Conservation (phyloP, 225 moss, liverwort and hornwort species). For the Thuidium tamariscinum region DNA sequence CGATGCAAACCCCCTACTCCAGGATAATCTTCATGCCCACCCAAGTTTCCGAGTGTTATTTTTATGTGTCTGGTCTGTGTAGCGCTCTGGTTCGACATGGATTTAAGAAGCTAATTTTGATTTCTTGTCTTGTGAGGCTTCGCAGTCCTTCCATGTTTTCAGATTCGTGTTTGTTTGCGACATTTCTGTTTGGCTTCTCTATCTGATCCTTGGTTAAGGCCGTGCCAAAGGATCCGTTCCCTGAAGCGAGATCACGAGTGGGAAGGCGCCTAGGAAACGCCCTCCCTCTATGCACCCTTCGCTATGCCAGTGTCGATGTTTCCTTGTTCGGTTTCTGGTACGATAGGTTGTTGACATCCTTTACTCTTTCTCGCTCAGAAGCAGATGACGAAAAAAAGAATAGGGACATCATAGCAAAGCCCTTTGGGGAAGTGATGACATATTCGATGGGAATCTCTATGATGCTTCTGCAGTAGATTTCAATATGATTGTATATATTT, state of each 20-base stretch:
- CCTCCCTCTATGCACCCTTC: constrained; percentile 5
- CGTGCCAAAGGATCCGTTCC: constrained; percentile 47
- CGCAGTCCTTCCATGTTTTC: too few relatives aligned
- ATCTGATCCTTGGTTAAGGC: constrained; percentile 41
- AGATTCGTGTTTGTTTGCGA: too few relatives aligned
- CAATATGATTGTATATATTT: too few relatives aligned
- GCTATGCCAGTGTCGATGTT: background rate
- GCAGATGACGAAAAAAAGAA: constrained; percentile 23
- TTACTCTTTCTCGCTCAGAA: background rate
- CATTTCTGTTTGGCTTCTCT: background rate
- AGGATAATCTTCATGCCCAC: accelerated
- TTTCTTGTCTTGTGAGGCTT: too few relatives aligned
- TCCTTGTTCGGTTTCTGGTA: background rate
- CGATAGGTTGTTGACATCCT: constrained; percentile 23
- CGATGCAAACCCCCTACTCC: accelerated
- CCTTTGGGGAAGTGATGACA: constrained; percentile 10
- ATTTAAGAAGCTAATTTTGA: accelerated
- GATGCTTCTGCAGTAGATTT: background rate
- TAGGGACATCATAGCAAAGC: constrained; percentile 18
- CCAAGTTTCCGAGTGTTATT: accelerated
- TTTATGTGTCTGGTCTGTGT: accelerated
- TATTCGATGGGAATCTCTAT: constrained; percentile 41
- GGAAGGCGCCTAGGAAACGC: constrained; percentile 23
- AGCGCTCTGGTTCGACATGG: accelerated
- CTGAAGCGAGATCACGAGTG: constrained; percentile 21